Conservation (phyloP, 176 grass and related monocot species). For the Hyparrhenia diplandra region DNA sequence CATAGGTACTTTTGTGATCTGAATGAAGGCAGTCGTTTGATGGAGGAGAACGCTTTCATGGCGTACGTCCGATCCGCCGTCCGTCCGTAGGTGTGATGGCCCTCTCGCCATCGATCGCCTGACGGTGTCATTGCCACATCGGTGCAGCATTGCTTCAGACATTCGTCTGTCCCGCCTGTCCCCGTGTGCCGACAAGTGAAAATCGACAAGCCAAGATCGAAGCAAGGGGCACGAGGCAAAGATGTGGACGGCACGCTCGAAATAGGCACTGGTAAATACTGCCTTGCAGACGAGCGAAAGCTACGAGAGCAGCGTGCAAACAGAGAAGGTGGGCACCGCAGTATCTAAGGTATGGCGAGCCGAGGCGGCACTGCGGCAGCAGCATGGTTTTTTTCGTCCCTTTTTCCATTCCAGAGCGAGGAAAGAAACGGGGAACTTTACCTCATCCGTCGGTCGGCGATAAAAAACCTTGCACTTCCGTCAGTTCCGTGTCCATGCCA, state of each 20-base stretch:
- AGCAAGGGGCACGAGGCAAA: not conserved
- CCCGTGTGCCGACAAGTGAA: conserved; percentile 26
- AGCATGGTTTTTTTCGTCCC: not conserved
- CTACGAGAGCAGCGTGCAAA: not conserved
- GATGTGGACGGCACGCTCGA: conserved; percentile 2
- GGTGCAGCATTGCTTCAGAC: conserved; percentile 12
- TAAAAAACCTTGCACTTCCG: not conserved
- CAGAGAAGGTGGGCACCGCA: not conserved
- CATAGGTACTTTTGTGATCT: too few relatives aligned
- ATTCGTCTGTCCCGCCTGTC: conserved; percentile 17
- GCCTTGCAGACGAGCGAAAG: not conserved
- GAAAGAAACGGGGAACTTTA: not conserved
- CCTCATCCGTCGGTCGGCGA: not conserved
- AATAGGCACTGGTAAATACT: not conserved
- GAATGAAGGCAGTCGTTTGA: not conserved
- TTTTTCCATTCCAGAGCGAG: not conserved
- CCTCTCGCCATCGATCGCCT: not conserved
- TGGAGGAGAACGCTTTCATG: not conserved
- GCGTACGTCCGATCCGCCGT: not conserved
- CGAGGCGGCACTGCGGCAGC: not conserved
- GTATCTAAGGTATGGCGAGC: conserved; percentile 14
- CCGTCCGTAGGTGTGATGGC: not conserved
- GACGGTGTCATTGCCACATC: not conserved
- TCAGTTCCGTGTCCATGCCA: not conserved
- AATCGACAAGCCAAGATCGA: not conserved